These are phyloP conservation scores for Ottelia alismoides DNA, from an alignment of 106 monocot species.

Conservation along the genomic window DNA sequence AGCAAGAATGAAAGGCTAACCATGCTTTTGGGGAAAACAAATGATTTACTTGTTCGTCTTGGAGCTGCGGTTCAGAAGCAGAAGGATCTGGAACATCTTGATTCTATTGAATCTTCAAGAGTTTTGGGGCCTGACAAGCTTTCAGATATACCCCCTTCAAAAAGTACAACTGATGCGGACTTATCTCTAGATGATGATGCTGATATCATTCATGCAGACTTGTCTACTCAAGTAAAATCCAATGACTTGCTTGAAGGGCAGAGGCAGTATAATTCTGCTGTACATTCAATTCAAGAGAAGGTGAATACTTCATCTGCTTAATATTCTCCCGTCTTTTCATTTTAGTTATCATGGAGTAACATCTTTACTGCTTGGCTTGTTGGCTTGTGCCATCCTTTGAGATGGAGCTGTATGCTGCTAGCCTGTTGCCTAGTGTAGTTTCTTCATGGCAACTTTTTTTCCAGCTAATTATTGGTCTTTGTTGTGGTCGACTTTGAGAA, in stretches of 20 bases:
- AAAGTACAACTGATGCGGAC: constrained; percentile 27
- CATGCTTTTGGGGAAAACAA: constrained; percentile 82
- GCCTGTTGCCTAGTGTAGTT: too few relatives aligned
- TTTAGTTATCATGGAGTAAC: too few relatives aligned
- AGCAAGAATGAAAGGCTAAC: constrained; percentile 90
- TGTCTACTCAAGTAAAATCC: constrained; percentile 22
- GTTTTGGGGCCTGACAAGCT: constrained; percentile 26
- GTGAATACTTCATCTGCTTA: constrained; percentile 18
- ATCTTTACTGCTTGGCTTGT: too few relatives aligned
- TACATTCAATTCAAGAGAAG: constrained; percentile 90
- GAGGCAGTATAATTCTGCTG: constrained; percentile 71
- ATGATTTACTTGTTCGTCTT: constrained; percentile 77
- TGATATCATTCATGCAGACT: constrained; percentile 19
- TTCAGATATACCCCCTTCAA: constrained; percentile 9
- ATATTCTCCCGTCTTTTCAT: not conserved
- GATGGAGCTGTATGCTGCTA: too few relatives aligned
- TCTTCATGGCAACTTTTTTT: too few relatives aligned
- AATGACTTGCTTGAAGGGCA: constrained; percentile 81
- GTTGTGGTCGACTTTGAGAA: too few relatives aligned
- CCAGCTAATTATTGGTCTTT: too few relatives aligned
- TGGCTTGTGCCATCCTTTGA: too few relatives aligned
- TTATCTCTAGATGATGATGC: constrained; percentile 22
- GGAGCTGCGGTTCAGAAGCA: constrained; percentile 87
- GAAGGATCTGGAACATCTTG: constrained; percentile 62
- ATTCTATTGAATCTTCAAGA: constrained; percentile 21